Evolutionary conservation across 202 grass and related monocot genomes (phyloP).

Genomic region (Hordeum pubiflorum): DNA sequence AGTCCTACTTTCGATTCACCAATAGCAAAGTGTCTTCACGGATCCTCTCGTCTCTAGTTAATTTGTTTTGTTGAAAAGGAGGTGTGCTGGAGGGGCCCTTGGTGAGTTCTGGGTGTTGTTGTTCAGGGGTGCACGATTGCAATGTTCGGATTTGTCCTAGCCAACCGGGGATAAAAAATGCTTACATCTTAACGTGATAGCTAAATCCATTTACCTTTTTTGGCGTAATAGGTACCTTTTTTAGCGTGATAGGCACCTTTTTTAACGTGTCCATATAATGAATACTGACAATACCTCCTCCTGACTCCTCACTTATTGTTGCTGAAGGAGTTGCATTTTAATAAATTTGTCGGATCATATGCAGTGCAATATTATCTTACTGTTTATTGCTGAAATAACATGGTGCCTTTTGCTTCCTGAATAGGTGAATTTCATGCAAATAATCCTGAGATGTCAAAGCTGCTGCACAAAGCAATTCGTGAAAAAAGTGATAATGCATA

Average conservation of each 20-base stretch:
- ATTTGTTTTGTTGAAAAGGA: background rate
- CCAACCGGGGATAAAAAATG: background rate
- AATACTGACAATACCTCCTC: background rate
- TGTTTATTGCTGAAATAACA: background rate
- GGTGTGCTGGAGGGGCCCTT: background rate
- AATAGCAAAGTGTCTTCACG: constrained; percentile 4
- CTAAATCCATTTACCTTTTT: background rate
- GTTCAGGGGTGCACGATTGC: background rate
- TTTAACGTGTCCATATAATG: background rate
- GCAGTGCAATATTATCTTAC: background rate
- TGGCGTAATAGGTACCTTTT: background rate
- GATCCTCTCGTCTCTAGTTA: background rate
- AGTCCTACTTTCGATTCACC: background rate
- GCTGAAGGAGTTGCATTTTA: constrained; percentile 18
- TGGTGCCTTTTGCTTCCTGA: constrained; percentile 5
- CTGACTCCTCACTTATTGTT: background rate
- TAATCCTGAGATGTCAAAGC: constrained; percentile 99
- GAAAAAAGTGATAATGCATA: constrained; percentile 95
- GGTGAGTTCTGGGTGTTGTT: background rate
- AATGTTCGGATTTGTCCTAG: background rate
- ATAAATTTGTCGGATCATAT: background rate
- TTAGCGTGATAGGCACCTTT: background rate
- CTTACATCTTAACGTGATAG: background rate
- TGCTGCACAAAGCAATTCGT: constrained; percentile 92
- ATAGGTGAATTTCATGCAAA: constrained; percentile 97